Conservation (phyloP, 2,329 filamentous ascomycete species). For the Pseudogymnoascus sp. region DNA sequence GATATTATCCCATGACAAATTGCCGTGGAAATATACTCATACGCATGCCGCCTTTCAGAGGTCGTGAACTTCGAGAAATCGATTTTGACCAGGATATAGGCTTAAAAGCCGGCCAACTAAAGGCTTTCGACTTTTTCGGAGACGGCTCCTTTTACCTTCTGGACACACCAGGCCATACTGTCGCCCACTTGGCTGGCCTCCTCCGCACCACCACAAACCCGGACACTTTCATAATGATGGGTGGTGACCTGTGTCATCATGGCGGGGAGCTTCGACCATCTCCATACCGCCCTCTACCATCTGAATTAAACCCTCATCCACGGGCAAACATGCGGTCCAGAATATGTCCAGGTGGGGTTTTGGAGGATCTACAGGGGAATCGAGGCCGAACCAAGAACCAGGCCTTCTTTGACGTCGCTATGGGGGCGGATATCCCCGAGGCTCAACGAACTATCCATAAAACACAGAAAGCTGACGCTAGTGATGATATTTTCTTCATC, state of each 20-base stretch:
- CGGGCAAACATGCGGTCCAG: neutral
- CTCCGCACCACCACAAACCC: neutral
- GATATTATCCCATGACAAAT: neutral
- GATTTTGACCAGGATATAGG: conserved; percentile 23
- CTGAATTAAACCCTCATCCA: neutral
- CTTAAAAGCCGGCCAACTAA: conserved; percentile 38
- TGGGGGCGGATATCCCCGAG: neutral
- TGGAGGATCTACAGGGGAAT: neutral
- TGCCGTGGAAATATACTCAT: neutral
- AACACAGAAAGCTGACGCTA: neutral
- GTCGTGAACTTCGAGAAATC: conserved; percentile 31
- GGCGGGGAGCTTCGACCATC: neutral
- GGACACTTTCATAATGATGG: neutral
- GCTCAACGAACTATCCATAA: neutral
- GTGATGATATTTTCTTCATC: neutral
- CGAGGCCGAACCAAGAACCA: neutral
- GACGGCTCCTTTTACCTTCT: neutral
- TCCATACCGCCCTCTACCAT: neutral
- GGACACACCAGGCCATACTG: neutral
- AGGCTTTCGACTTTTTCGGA: conserved; percentile 11
- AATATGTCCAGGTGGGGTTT: neutral
- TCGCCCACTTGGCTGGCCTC: neutral
- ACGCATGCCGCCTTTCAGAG: conserved; percentile 14
- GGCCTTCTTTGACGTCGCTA: neutral
- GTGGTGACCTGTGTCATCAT: neutral